Conservation (phyloP, 1,139 yeast genomes). For the Debaryomyces subglobosus region DNA sequence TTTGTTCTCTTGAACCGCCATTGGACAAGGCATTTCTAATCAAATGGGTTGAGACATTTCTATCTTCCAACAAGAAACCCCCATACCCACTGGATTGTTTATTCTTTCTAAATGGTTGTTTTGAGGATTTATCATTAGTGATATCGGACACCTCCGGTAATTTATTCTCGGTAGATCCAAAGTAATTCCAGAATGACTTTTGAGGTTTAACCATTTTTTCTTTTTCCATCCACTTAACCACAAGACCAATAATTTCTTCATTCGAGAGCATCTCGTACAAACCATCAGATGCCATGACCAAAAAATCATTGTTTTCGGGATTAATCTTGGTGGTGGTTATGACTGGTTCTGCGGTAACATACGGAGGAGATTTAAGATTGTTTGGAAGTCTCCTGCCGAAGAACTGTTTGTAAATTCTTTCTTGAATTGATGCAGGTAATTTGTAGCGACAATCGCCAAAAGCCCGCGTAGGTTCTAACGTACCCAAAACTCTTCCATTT, state of each 20-base stretch:
- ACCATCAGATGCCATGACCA: constrained; percentile 95
- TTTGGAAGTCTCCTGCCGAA: constrained; percentile 85
- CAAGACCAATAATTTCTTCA: constrained; percentile 90
- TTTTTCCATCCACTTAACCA: constrained; percentile 90
- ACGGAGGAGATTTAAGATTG: constrained; percentile 86
- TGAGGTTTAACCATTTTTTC: constrained; percentile 66
- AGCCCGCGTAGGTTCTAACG: constrained; percentile 95
- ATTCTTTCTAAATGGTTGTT: constrained; percentile 49
- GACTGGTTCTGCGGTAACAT: constrained; percentile 96
- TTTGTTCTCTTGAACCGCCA: constrained; percentile 86
- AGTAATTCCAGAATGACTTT: constrained; percentile 49
- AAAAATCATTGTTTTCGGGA: constrained; percentile 75
- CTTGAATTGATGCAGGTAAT: constrained; percentile 73
- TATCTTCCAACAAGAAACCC: constrained; percentile 67
- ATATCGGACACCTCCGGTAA: constrained; percentile 67
- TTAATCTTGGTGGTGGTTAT: constrained; percentile 78
- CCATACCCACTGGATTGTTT: constrained; percentile 38
- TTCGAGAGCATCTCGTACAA: constrained; percentile 88
- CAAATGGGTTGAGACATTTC: constrained; percentile 88
- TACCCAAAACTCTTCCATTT: constrained; percentile 89
- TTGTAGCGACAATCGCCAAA: constrained; percentile 97
- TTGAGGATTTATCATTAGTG: constrained; percentile 54
- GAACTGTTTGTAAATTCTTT: constrained; percentile 69
- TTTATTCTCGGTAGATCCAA: constrained; percentile 52
- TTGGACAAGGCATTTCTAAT: constrained; percentile 90